Conservation (phyloP, 768 basidiomycete species). For the Hygrophorus pudorinus region DNA sequence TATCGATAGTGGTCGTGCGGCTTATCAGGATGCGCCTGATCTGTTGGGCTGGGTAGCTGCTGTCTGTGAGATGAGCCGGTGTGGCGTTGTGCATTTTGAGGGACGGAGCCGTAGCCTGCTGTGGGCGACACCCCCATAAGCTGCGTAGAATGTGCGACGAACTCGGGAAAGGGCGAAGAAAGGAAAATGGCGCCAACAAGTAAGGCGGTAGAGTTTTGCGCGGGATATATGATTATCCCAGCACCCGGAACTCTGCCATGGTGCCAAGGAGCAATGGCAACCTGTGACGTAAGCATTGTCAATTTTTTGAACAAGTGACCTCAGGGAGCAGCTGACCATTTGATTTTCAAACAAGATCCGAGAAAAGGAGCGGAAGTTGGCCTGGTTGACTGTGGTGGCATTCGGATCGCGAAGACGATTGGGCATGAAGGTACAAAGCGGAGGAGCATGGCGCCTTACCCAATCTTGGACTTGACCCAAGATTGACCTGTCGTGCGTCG, state of each 20-base stretch:
- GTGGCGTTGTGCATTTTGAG: constrained; percentile 14
- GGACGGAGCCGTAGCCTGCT: constrained; percentile 22
- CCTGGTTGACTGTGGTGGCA: constrained; percentile 38
- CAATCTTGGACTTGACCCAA: constrained; percentile 40
- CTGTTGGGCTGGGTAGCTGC: constrained; percentile 25
- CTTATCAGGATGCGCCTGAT: constrained; percentile 19
- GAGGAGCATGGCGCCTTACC: constrained; percentile 36
- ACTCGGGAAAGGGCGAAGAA: constrained; percentile 35
- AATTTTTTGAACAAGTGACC: neutral
- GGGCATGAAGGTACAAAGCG: constrained; percentile 55
- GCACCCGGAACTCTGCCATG: constrained; percentile 33
- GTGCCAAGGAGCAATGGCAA: constrained; percentile 44
- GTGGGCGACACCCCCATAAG: constrained; percentile 15
- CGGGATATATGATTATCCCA: constrained; percentile 45
- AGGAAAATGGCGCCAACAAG: constrained; percentile 44
- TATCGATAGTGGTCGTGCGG: constrained; percentile 27
- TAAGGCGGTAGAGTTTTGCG: constrained; percentile 39
- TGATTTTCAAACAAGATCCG: constrained; percentile 40
- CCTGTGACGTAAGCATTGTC: constrained; percentile 19
- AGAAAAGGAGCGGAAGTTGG: constrained; percentile 45
- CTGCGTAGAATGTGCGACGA: constrained; percentile 16
- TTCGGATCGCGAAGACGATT: constrained; percentile 44
- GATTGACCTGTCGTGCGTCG: constrained; percentile 30
- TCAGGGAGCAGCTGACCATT: constrained; percentile 31
- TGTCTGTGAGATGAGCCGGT: constrained; percentile 25